Evolutionary conservation across 2,329 filamentous ascomycete genomes (phyloP).

Genomic region (Aspergillus uvarum): DNA sequence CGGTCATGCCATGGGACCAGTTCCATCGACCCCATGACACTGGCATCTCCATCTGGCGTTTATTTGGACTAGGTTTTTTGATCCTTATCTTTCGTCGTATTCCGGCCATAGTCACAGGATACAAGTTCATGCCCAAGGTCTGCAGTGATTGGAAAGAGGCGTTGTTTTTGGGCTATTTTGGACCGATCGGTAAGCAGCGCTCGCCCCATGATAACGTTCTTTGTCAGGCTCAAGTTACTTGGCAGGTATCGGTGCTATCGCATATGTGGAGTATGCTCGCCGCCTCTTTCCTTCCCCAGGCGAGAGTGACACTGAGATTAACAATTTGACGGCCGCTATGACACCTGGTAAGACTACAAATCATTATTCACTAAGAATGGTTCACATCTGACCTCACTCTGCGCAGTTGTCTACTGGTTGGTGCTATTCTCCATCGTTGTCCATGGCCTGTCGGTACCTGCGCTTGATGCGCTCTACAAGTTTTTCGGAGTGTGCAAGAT

Average conservation of each 20-base stretch:
- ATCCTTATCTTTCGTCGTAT: conserved; percentile 58
- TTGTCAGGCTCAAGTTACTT: conserved; percentile 1
- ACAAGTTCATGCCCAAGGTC: conserved; percentile 56
- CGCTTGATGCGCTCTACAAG: conserved; percentile 35
- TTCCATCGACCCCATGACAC: conserved; percentile 55
- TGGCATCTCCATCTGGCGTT: conserved; percentile 53
- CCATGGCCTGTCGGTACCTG: conserved; percentile 42
- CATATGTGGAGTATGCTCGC: conserved; percentile 49
- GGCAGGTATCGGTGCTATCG: conserved; percentile 45
- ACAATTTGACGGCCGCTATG: conserved; percentile 42
- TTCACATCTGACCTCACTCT: neutral
- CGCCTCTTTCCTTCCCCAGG: conserved; percentile 45
- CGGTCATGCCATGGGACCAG: conserved; percentile 56
- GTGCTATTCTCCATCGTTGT: conserved; percentile 43
- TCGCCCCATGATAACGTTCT: neutral
- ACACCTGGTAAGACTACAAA: conserved; percentile 31
- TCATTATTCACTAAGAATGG: too few species aligned
- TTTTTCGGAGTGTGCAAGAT: conserved; percentile 31
- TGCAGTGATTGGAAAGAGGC: conserved; percentile 58
- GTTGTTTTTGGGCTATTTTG: conserved; percentile 60
- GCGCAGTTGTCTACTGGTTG: conserved; percentile 48
- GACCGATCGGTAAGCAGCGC: conserved; percentile 39
- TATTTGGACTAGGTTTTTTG: conserved; percentile 54
- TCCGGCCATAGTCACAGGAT: conserved; percentile 55
- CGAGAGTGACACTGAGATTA: conserved; percentile 42